Conservation (phyloP, 495 filamentous ascomycete species). For the Neurospora cerealis region DNA sequence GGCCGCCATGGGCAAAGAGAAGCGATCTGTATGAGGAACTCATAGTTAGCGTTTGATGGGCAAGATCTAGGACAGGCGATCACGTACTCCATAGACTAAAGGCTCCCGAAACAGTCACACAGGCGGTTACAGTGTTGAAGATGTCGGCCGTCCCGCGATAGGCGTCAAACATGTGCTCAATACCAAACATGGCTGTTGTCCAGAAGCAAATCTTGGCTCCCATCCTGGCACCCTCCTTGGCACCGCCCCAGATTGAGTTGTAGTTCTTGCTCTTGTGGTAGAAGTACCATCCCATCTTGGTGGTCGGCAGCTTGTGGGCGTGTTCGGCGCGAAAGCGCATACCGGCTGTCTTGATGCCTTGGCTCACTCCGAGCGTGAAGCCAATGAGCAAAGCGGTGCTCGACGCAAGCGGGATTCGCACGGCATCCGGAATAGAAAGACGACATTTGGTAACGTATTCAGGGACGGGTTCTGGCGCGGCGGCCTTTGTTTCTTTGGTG, state of each 20-base stretch:
- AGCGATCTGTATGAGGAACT: constrained; percentile 50
- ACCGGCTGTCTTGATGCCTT: constrained; percentile 62
- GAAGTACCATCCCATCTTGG: constrained; percentile 83
- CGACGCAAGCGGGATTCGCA: constrained; percentile 55
- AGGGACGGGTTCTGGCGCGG: constrained; percentile 1
- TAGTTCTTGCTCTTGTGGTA: constrained; percentile 99
- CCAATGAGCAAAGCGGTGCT: constrained; percentile 54
- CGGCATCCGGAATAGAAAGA: constrained; percentile 44
- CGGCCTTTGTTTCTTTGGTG: constrained; percentile 7
- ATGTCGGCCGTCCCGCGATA: constrained; percentile 62
- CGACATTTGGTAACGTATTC: constrained; percentile 34
- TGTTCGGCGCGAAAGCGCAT: constrained; percentile 87
- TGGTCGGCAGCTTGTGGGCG: constrained; percentile 76
- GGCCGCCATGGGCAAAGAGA: constrained; percentile 72
- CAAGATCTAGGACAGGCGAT: constrained; percentile 2
- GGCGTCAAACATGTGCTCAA: constrained; percentile 78
- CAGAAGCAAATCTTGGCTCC: constrained; percentile 58
- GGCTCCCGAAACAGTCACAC: constrained; percentile 67
- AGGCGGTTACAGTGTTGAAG: constrained; percentile 66
- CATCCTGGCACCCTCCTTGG: constrained; percentile 68
- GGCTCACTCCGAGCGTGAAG: constrained; percentile 54
- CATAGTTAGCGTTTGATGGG: constrained; percentile 7
- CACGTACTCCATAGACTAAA: constrained; percentile 78
- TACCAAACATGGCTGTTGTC: constrained; percentile 57
- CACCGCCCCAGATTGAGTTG: constrained; percentile 58